Percentiles rank a stretch among this genome's conserved stretches.
Evolutionary conservation across 495 filamentous ascomycete species (phyloP).

Genomic region (Neurospora sp.): DNA sequence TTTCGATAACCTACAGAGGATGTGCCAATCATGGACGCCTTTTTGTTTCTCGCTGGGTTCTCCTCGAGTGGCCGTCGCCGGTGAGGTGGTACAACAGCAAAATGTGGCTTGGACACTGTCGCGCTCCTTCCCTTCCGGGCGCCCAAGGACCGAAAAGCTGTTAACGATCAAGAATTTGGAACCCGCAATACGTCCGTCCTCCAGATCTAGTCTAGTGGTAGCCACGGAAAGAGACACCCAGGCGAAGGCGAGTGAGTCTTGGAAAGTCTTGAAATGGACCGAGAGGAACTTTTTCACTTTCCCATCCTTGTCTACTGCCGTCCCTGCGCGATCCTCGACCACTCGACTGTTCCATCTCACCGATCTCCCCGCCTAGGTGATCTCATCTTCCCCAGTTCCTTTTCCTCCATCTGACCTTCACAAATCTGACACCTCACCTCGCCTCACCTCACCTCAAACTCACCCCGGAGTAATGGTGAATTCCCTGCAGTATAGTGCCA

Average conservation of each 20-base stretch:
- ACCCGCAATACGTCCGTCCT: not conserved
- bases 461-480: not conserved
- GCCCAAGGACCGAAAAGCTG: not conserved
- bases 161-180: not conserved
- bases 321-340: not conserved
- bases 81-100: constrained; percentile 10
- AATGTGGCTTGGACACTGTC: constrained; percentile 6
- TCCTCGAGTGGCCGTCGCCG: not conserved
- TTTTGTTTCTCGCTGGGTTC: not conserved
- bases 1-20: not conserved
- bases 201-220: not conserved
- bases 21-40: not conserved
- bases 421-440: not conserved
- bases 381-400: not conserved
- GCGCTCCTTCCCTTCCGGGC: not conserved
- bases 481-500: not conserved
- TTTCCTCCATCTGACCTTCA: not conserved
- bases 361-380: not conserved
- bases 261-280: not conserved
- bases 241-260: not conserved
- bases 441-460: not conserved
- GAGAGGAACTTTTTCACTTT: not conserved
- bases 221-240: not conserved
- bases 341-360: not conserved
- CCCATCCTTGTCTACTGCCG: not conserved